Percentiles rank a stretch among this genome's conserved stretches.
Conservation (phyloP, 805 yeast species). For the Metschnikowia similis region DNA sequence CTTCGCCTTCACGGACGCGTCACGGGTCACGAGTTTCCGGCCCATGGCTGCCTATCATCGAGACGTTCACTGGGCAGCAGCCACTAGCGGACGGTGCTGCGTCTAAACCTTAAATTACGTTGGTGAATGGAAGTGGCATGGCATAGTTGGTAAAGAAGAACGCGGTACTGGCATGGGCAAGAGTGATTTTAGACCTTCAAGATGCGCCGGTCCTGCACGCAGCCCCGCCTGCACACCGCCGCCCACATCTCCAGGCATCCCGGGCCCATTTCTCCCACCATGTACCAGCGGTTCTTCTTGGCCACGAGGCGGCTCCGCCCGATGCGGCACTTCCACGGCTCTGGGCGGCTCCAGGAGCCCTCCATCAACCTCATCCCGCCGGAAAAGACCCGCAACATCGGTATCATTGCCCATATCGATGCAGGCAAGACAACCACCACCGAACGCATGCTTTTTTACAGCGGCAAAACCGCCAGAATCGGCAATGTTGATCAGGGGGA, state of each 20-base stretch:
- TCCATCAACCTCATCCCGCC: slow-evolving; percentile 26
- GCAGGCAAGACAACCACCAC: slow-evolving; percentile 99
- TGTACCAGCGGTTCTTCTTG: neutral
- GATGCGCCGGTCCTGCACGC: no score
- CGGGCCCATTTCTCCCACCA: neutral
- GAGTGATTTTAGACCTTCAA: no score
- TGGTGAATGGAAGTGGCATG: no score
- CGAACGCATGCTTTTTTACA: slow-evolving; percentile 87
- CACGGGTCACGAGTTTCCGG: no score
- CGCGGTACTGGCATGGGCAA: no score
- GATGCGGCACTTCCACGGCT: neutral
- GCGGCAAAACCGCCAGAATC: slow-evolving; percentile 73
- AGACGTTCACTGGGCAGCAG: no score
- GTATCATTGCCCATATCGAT: slow-evolving; percentile 98
- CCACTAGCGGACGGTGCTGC: no score
- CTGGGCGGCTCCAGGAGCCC: slow-evolving; percentile 6
- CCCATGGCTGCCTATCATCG: no score
- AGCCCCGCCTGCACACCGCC: neutral
- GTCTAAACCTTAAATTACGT: no score
- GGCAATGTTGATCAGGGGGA: slow-evolving; percentile 97
- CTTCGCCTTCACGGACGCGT: no score
- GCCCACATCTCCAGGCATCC: no score
- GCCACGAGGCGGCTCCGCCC: neutral
- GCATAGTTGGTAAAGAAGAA: no score
- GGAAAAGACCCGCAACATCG: slow-evolving; percentile 69